These are phyloP conservation scores for Chrysanthemum lavandulifolium DNA, from an alignment of 129 eudicot genomes.

Conservation along the genomic window DNA sequence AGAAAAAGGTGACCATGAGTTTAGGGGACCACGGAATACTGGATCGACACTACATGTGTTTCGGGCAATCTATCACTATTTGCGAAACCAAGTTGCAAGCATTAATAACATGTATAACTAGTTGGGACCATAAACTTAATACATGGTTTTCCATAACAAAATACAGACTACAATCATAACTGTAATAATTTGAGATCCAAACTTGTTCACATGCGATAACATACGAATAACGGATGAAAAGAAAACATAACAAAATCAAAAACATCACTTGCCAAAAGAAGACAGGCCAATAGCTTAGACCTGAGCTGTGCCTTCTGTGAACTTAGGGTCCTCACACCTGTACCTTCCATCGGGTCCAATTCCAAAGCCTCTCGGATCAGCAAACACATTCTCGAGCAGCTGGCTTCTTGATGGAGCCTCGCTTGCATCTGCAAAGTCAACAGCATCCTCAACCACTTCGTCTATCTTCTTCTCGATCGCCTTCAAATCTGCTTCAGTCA, in stretches of 20 bases:
- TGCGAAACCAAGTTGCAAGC: no score
- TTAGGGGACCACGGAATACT: no score
- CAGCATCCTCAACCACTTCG: conserved; percentile 27
- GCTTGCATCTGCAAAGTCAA: conserved; percentile 30
- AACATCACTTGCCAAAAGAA: background rate
- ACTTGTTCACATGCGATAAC: background rate
- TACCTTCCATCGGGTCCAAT: conserved; percentile 33
- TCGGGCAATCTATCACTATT: no score
- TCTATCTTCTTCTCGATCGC: conserved; percentile 33
- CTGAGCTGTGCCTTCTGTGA: conserved; percentile 31
- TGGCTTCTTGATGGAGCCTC: conserved; percentile 35
- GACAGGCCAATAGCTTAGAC: conserved; percentile 13
- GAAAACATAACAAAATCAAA: conserved; percentile 1
- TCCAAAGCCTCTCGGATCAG: conserved; percentile 32
- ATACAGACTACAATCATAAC: conserved; percentile 21
- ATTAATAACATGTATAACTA: background rate
- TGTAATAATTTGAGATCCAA: background rate
- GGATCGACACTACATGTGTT: no score
- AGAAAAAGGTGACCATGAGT: no score
- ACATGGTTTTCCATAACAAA: background rate
- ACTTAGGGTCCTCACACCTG: conserved; percentile 31
- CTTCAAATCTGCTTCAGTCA: conserved; percentile 24
- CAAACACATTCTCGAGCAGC: conserved; percentile 30
- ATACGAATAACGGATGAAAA: background rate
- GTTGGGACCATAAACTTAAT: background rate